Evolutionary conservation across 768 basidiomycete genomes (phyloP).

Genomic region (Rhodotorula taiwanensis): DNA sequence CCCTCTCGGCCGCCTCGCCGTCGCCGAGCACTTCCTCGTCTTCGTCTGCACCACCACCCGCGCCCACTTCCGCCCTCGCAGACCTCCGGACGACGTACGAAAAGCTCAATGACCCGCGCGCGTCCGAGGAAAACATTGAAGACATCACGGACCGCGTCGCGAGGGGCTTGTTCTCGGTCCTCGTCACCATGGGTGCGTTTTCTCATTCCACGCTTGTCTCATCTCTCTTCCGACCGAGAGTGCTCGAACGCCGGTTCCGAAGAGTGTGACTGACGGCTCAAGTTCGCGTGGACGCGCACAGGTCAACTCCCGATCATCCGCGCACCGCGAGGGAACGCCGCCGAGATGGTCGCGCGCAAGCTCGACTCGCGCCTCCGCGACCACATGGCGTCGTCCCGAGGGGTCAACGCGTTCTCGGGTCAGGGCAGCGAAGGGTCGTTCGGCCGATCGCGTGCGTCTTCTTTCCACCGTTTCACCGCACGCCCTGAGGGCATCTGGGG

Average conservation of each 20-base stretch:
- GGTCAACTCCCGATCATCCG: slow-evolving; percentile 92
- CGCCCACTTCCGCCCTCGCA: slow-evolving; percentile 2
- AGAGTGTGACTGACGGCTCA: no score
- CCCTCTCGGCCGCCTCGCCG: slow-evolving; percentile 44
- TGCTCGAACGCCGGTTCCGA: no score
- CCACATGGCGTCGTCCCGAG: slow-evolving; percentile 54
- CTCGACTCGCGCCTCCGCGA: slow-evolving; percentile 88
- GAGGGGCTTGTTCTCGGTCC: slow-evolving; percentile 79
- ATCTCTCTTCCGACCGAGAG: no score
- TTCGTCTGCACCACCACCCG: slow-evolving; percentile 42
- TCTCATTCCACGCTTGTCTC: neutral
- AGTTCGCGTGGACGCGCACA: slow-evolving; percentile 44
- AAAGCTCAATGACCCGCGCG: slow-evolving; percentile 81
- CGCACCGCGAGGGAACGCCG: slow-evolving; percentile 89
- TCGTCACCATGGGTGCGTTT: slow-evolving; percentile 71
- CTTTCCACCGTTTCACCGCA: no score
- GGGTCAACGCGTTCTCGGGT: slow-evolving; percentile 36
- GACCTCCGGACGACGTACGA: slow-evolving; percentile 59
- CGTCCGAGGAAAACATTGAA: slow-evolving; percentile 84
- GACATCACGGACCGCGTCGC: slow-evolving; percentile 87
- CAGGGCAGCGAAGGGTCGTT: slow-evolving; percentile 51
- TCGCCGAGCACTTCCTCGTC: slow-evolving; percentile 44
- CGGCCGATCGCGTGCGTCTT: slow-evolving; percentile 44
- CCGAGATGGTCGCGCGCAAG: slow-evolving; percentile 98
- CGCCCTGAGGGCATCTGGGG: no score